A percentile compares a stretch with the other conserved stretches of the same genome.
Evolutionary conservation across 768 basidiomycete species (phyloP).

Genomic region (Cubamyces sp.): DNA sequence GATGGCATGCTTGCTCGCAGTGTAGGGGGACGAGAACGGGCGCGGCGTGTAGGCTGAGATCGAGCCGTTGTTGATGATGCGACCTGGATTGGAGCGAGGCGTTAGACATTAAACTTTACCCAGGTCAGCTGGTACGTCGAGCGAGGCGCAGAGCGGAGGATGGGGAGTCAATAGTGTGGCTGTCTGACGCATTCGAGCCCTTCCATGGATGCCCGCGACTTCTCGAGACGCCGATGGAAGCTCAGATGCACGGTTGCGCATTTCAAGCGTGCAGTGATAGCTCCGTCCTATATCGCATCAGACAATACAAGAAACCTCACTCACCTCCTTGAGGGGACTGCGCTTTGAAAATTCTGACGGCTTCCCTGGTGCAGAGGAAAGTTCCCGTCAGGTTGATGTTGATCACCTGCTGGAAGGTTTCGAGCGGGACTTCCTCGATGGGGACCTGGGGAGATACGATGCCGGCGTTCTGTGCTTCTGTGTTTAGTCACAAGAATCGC

Average conservation of each 20-base stretch:
- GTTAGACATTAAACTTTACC: neutral
- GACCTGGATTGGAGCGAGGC: slow-evolving; percentile 41
- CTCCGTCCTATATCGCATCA: too few relatives aligned
- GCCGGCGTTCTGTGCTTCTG: slow-evolving; percentile 70
- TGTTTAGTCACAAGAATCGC: neutral
- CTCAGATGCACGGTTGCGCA: neutral
- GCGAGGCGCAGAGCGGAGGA: too few relatives aligned
- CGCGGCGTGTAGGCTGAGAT: slow-evolving; percentile 72
- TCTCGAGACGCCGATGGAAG: too few relatives aligned
- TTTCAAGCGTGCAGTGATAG: too few relatives aligned
- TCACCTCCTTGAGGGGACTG: slow-evolving; percentile 75
- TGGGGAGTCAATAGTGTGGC: too few relatives aligned
- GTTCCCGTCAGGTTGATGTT: slow-evolving; percentile 73
- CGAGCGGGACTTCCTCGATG: slow-evolving; percentile 64
- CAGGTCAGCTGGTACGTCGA: too few relatives aligned
- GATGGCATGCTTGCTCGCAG: slow-evolving; percentile 81
- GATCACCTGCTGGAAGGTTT: slow-evolving; percentile 64
- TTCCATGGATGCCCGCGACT: too few relatives aligned
- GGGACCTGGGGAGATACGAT: slow-evolving; percentile 50
- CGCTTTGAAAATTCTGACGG: slow-evolving; percentile 70
- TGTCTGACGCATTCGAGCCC: too few relatives aligned
- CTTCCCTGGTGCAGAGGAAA: slow-evolving; percentile 79
- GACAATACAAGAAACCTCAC: too few relatives aligned
- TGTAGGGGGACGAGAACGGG: slow-evolving; percentile 67
- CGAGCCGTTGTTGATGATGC: slow-evolving; percentile 90